Conservation (phyloP, 2,329 filamentous ascomycete species). For the Ceratocystis papillata region DNA sequence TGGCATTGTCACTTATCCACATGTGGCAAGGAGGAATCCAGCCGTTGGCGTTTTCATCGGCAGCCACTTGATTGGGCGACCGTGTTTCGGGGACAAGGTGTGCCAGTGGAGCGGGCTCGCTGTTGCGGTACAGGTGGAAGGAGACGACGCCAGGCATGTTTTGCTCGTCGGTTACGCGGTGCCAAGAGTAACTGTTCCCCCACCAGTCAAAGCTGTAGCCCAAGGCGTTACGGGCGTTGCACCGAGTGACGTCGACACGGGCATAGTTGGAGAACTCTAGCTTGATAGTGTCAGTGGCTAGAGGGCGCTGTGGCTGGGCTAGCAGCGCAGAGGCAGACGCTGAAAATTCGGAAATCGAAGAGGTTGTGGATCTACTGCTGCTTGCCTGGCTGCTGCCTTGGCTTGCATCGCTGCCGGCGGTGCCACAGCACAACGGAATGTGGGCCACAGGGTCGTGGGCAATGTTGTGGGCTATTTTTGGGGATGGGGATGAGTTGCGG, state of each 20-base stretch:
- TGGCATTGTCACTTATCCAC: slow-evolving; percentile 68
- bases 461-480: not conserved
- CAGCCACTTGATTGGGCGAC: slow-evolving; percentile 56
- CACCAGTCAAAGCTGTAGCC: slow-evolving; percentile 91
- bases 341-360: slow-evolving; percentile 15
- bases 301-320: slow-evolving; percentile 30
- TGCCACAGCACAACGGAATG: not conserved
- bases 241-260: slow-evolving; percentile 70
- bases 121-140: slow-evolving; percentile 67
- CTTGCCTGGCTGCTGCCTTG: not conserved
- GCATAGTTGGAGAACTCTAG: slow-evolving; percentile 97
- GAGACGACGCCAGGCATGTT: slow-evolving; percentile 55
- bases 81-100: slow-evolving; percentile 75
- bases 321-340: slow-evolving; percentile 26
- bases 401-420: not conserved
- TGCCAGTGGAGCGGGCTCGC: slow-evolving; percentile 54
- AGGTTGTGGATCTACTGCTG: slow-evolving; percentile 13
- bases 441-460: slow-evolving; percentile 1
- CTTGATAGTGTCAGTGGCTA: slow-evolving; percentile 67
- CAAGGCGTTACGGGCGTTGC: slow-evolving; percentile 51
- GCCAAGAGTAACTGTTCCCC: slow-evolving; percentile 79
- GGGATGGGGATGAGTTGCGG: not conserved
- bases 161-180: slow-evolving; percentile 58
- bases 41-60: slow-evolving; percentile 66
- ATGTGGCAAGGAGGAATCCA: slow-evolving; percentile 87